These are phyloP conservation scores for Jackrogersella minutella DNA, from an alignment of 495 filamentous ascomycete species.

Conservation along the genomic window DNA sequence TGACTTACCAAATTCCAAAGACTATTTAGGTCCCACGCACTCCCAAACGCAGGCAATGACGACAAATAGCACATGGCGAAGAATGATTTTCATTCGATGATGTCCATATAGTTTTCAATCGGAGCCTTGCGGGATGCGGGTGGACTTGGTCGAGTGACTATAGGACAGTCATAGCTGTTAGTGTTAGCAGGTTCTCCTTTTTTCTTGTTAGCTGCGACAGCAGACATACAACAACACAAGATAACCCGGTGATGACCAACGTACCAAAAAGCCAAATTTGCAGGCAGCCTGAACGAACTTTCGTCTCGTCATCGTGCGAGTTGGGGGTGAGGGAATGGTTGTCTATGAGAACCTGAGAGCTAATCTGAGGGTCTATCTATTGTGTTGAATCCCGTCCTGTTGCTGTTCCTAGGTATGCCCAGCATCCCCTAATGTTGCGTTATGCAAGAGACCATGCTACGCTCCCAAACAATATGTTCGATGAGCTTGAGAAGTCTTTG, in stretches of 20 bases:
- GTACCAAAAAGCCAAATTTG: conserved; percentile 72
- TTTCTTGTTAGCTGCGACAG: conserved; percentile 29
- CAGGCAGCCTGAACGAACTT: conserved; percentile 56
- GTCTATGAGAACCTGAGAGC: conserved; percentile 67
- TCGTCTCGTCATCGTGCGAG: conserved; percentile 20
- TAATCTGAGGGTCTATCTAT: conserved; percentile 64
- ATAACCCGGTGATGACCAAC: conserved; percentile 65
- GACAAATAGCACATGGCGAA: conserved; percentile 36
- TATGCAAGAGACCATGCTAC: not conserved
- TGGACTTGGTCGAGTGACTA: conserved; percentile 17
- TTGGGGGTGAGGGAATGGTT: conserved; percentile 49
- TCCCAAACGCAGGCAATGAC: conserved; percentile 41
- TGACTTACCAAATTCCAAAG: conserved; percentile 34
- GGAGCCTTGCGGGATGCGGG: conserved; percentile 49
- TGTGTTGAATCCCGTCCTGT: not conserved
- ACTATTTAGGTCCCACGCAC: conserved; percentile 16
- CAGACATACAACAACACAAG: conserved; percentile 38
- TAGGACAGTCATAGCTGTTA: not conserved
- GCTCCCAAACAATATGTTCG: not conserved
- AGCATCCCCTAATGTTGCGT: not conserved
- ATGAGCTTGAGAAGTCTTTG: not conserved
- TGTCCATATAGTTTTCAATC: conserved; percentile 66
- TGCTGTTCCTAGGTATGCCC: not conserved
- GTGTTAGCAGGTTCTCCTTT: conserved; percentile 27
- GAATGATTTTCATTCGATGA: conserved; percentile 47